Conservation (phyloP, 2,329 filamentous ascomycete species). For the Trichoderma polysporum region DNA sequence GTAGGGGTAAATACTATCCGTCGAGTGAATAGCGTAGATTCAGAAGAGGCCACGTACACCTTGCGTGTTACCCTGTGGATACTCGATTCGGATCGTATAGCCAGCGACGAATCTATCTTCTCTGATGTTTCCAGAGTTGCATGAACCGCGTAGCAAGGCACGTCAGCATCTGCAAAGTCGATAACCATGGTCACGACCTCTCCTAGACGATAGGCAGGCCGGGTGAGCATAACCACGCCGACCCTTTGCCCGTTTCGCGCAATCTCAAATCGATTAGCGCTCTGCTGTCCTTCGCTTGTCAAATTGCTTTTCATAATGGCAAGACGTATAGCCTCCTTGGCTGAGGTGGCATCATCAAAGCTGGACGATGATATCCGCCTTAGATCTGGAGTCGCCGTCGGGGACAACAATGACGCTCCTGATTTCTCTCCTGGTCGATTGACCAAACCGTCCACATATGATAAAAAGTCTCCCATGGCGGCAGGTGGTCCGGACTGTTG, state of each 20-base stretch:
- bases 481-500: conserved; percentile 34
- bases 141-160: conserved; percentile 83
- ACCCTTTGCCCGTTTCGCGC: conserved; percentile 89
- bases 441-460: conserved; percentile 75
- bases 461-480: conserved; percentile 66
- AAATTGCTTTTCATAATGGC: conserved; percentile 83
- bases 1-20: conserved; percentile 78
- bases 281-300: conserved; percentile 66
- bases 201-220: conserved; percentile 84
- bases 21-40: conserved; percentile 78
- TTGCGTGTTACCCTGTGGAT: conserved; percentile 85
- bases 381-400: conserved; percentile 59
- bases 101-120: conserved; percentile 74
- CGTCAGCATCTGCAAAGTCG: conserved; percentile 74
- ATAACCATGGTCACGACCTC: conserved; percentile 82
- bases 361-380: conserved; percentile 50
- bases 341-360: conserved; percentile 58
- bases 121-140: conserved; percentile 84
- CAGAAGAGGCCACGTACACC: conserved; percentile 73
- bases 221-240: conserved; percentile 82
- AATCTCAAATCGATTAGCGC: conserved; percentile 93
- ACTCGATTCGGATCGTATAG: conserved; percentile 79
- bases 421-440: conserved; percentile 55
- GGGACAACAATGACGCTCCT: conserved; percentile 66
- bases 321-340: conserved; percentile 85